phyloP scores from a whole-genome alignment of 129 eudicot species.

The Flaveria ramosissima region DNA sequence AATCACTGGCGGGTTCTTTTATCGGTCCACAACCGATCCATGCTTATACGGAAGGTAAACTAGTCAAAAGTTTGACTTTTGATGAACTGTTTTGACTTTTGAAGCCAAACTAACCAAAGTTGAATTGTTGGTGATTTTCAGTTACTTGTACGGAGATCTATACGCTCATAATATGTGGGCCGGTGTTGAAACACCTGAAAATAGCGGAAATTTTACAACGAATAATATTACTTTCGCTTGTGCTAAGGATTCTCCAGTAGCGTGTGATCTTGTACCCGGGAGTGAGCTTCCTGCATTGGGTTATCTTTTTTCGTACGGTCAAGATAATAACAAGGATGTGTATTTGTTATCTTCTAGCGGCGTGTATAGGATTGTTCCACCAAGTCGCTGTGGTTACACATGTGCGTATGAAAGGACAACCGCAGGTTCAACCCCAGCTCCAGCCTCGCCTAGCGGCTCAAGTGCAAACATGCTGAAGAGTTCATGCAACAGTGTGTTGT shows the following conservation, averaged over 20 bases:
- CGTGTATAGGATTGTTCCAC: constrained; percentile 73
- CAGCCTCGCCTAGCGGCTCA: constrained; percentile 44
- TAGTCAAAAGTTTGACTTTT: not conserved
- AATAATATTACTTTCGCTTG: constrained; percentile 46
- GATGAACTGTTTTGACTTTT: not conserved
- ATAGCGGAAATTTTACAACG: constrained; percentile 66
- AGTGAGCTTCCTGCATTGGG: constrained; percentile 60
- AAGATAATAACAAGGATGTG: constrained; percentile 61
- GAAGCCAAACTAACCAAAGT: not conserved
- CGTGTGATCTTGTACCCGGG: constrained; percentile 58
- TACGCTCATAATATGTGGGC: constrained; percentile 75
- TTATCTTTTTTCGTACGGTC: constrained; percentile 73
- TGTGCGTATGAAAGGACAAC: constrained; percentile 54
- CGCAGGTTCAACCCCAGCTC: constrained; percentile 19
- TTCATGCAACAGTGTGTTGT: constrained; percentile 27
- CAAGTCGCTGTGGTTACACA: constrained; percentile 69
- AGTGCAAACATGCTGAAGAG: constrained; percentile 35
- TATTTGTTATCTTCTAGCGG: constrained; percentile 68
- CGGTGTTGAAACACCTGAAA: constrained; percentile 66
- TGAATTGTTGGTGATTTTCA: constrained; percentile 36
- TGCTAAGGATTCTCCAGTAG: constrained; percentile 67
- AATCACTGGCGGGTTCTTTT: constrained; percentile 82
- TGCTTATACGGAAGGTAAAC: constrained; percentile 76
- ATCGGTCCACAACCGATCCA: constrained; percentile 76
- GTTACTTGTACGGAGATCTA: constrained; percentile 77